Base-by-base conservation (phyloP, 2,329 filamentous ascomycete species). In the Lomentospora prolificans region DNA sequence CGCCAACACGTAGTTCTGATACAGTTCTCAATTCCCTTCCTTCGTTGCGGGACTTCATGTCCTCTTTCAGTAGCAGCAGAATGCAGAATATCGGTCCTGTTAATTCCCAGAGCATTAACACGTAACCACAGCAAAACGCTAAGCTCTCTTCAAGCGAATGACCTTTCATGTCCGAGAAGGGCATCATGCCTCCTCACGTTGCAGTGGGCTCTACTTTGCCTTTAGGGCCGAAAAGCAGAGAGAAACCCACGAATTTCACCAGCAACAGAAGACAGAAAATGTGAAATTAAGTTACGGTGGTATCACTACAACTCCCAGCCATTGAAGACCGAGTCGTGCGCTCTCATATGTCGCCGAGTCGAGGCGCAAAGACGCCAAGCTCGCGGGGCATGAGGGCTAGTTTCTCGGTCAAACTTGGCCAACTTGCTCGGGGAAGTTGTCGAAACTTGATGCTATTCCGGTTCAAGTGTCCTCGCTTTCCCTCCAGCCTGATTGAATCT, bases 11-110 rank as follows among this genome's bases (percentile, higher is more conserved):
- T n/a, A n/a, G n/a, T n/a, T n/a, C n/a, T n/a, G n/a, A n/a, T n/a
- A n/a, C n/a, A n/a, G n/a, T n/a, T n/a, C n/a, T n/a, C n/a, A n/a
- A n/a, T n/a, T n/a, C n/a, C n/a, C n/a, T n/a, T n/a, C n/a, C n/a
- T n/a, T n/a, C n/a, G n/a, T n/a, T n/a, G n/a, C n/a, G n/a, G n/a
- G n/a, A n/a, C n/a, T n/a, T n/a, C n/a, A n/a, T n/a, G n/a, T n/a
- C n/a, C n/a, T n/a, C n/a, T n/a, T n/a, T n/a, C n/a, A n/a, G n/a
- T n/a, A n/a, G n/a, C 22, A 7, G 6, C 5, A 3, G 6, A 48
- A 48, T 48, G 44, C 44, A 48, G 44, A 48, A 25, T 48, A 48
- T 48, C 44, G 44, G 44, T 48, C 44, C 44, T 48, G 44, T 22
- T 48, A 17, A 19, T 22, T 48, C 17, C 44, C 44, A 17, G 19